Base-by-base conservation (phyloP, 2,329 filamentous ascomycete genomes). In the Mollisia scopiformis region DNA sequence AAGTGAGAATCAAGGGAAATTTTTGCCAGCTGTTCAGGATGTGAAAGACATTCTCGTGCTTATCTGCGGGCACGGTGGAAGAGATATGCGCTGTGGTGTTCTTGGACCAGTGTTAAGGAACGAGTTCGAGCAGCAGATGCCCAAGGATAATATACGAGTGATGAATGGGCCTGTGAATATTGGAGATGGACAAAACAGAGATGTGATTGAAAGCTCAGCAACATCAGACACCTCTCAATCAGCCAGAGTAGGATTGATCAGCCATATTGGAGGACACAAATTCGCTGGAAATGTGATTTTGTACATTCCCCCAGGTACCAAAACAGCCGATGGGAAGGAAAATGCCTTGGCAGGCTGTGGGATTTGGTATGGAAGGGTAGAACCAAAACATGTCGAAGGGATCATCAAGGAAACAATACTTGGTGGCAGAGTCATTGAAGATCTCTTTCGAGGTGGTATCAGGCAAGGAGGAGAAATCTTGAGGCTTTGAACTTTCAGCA, bases 281-380 rank as follows among this genome's bases (percentile, higher is more conserved):
- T 94, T 89, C 73, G 92, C 92, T 0, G 92, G 92, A 1, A 96
- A 96, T 73, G 84, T 94, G 35, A 92, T 95, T 51, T 76, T 95
- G 1, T 95, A 95, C 70, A 73, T 95, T 5, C 91, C 92, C 4
- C 88, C 87, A 0, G 71, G 70, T 0, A 61, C 79, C 63, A 78
- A 72, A 62, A 74, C 72, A 2, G 67, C 60, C 30, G 76, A 75
- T 3, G 82, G 79, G 4, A 66, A 75, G 63, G 63, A 67, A 10
- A 86, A 91, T 72, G 80, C 84, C 4, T 75, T 93, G 54, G 85
- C 84, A 1, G 90, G 91, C 0, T 85, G 85, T 69, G 91, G 91
- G 0, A 84, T 95, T 2, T 95, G 91, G 91, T 95, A 95, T 73
- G 91, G 91, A 0, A 79, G 91, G 41, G 88, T 95, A 1, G 88